These are phyloP conservation scores for Tympanopsis confertula DNA, from an alignment of 2,329 filamentous ascomycete species.

Conservation along the genomic window DNA sequence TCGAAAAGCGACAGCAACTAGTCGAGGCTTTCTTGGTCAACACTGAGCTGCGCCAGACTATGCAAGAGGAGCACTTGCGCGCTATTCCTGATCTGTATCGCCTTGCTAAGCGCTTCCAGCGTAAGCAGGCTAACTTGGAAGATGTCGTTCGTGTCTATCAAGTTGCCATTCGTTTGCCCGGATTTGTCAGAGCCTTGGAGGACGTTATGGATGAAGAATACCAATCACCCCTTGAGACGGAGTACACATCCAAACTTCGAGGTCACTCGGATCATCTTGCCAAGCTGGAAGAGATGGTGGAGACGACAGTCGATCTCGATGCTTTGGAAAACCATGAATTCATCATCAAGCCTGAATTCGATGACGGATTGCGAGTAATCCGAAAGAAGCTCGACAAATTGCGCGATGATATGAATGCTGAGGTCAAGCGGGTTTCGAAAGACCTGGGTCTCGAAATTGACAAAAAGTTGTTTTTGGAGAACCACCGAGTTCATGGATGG, in stretches of 20 bases:
- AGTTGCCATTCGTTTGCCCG: slow-evolving; percentile 80
- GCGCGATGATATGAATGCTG: slow-evolving; percentile 68
- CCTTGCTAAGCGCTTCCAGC: slow-evolving; percentile 87
- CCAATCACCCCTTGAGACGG: slow-evolving; percentile 70
- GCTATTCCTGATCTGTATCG: slow-evolving; percentile 91
- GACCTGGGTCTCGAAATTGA: slow-evolving; percentile 88
- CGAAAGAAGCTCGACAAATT: slow-evolving; percentile 81
- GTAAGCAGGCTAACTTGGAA: slow-evolving; percentile 79
- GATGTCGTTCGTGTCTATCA: slow-evolving; percentile 95
- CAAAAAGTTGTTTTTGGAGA: slow-evolving; percentile 97
- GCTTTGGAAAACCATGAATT: slow-evolving; percentile 95
- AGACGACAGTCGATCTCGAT: slow-evolving; percentile 91
- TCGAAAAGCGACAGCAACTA: slow-evolving; percentile 81
- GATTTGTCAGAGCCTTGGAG: slow-evolving; percentile 79
- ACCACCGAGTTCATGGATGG: slow-evolving; percentile 90
- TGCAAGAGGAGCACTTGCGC: slow-evolving; percentile 91
- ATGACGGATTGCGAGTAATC: slow-evolving; percentile 78
- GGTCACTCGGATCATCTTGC: slow-evolving; percentile 67
- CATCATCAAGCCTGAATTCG: slow-evolving; percentile 97
- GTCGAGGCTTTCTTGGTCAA: slow-evolving; percentile 92
- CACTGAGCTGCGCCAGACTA: slow-evolving; percentile 83
- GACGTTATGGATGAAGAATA: slow-evolving; percentile 93
- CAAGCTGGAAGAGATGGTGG: slow-evolving; percentile 93
- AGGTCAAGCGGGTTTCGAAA: slow-evolving; percentile 64
- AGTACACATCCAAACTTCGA: slow-evolving; percentile 76